These are phyloP conservation scores for Cytospora piceae DNA, from an alignment of 2,329 filamentous ascomycete genomes.

Conservation along the genomic window DNA sequence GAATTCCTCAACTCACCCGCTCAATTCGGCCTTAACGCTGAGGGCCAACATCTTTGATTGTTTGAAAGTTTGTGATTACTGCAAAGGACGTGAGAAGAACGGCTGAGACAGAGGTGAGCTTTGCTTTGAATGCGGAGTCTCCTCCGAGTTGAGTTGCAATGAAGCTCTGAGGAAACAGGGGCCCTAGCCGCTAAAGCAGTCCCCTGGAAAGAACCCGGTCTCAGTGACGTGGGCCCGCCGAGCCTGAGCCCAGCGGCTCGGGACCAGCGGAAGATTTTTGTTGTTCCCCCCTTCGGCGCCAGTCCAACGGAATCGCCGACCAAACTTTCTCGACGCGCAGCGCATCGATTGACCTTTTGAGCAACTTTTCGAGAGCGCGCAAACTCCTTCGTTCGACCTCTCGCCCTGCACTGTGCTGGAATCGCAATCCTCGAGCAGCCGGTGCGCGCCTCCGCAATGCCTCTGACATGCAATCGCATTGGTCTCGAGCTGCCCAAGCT, in stretches of 20 bases:
- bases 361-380: neutral
- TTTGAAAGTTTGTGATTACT: neutral
- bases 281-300: neutral
- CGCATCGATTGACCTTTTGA: neutral
- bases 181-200: neutral
- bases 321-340: neutral
- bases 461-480: constrained; percentile 66
- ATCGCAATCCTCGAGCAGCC: constrained; percentile 25
- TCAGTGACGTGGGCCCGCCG: neutral
- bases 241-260: neutral
- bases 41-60: constrained; percentile 67
- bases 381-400: neutral
- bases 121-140: neutral
- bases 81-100: neutral
- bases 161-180: neutral
- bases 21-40: constrained; percentile 68
- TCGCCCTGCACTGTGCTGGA: constrained; percentile 6
- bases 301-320: neutral
- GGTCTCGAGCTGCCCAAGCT: constrained; percentile 68
- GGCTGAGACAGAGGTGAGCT: neutral
- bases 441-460: constrained; percentile 39
- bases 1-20: constrained; percentile 57
- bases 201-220: neutral
- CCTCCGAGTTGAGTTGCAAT: neutral
- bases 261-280: constrained; percentile 4